Base-by-base conservation (phyloP, 371 early-diverging fungal genomes). In the Mucor plumbeus region DNA sequence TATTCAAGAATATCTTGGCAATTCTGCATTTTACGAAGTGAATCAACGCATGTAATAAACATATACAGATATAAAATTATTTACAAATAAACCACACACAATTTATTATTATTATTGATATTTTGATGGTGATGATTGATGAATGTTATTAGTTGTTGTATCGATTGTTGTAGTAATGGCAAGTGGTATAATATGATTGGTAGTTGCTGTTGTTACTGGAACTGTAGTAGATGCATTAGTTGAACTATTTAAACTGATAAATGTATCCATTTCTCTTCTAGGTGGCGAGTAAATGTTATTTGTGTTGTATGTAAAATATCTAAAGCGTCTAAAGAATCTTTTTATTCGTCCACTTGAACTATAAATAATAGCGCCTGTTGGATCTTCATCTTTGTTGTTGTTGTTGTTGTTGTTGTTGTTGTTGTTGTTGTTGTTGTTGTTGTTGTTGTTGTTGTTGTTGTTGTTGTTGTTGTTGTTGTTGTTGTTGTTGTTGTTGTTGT, bases 1-100 rank as follows among this genome's bases (percentile, higher is more conserved):
- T 59, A 80, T 82, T 4, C 78, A 84, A 67, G 85, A 84, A 8
- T 87, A 87, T 56, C 72, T 87, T 31, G 85, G 85, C 7, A 71
- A 74, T 26, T 72, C 76, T n/a, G 68, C 69, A n/a, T 87, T 87
- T 55, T 87, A 61, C 67, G 62, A 70, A n/a, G 67, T 36, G 19
- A 54, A 72, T 64, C 47, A 60, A 44, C 34, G 60, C 13, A 64
- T 53, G 26, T 67, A 65, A 36, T 59, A 63, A 50, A 19, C 35
- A 34, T 19, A 5, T 8, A 26, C 26, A 26, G 3, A 26, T 21
- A 59, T 38, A 47, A 36, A n/a, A n/a, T 34, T 13, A 50, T 53
- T 33, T 34, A 60, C 36, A 55, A 53, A 38, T 39, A 36, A 19
- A 19, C 8, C 19, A 19, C 17, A 19, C 26, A 26, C 1, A 26